Evolutionary conservation across 495 filamentous ascomycete species (phyloP).

Genomic region (Talaromyces ruber): DNA sequence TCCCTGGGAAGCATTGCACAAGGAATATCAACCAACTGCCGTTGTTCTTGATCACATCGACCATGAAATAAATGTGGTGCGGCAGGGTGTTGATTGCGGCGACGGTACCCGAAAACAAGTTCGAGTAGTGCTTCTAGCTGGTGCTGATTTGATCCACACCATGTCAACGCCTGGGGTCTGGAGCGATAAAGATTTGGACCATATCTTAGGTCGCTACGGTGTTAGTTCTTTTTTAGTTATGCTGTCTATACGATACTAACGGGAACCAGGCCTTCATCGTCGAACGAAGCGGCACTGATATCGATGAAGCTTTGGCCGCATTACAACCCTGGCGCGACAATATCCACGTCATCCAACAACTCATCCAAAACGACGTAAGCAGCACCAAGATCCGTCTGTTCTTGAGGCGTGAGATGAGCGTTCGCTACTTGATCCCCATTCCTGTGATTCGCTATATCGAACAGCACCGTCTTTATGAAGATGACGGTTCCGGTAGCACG

Average conservation of each 20-base stretch:
- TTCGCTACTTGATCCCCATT: slow-evolving; percentile 54
- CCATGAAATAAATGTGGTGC: slow-evolving; percentile 73
- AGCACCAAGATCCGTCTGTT: slow-evolving; percentile 86
- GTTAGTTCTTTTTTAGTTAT: slow-evolving; percentile 21
- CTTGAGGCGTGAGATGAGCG: slow-evolving; percentile 71
- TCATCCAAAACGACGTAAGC: slow-evolving; percentile 85
- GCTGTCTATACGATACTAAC: not conserved
- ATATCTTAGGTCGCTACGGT: slow-evolving; percentile 80
- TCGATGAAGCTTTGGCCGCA: slow-evolving; percentile 69
- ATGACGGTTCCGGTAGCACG: slow-evolving; percentile 41
- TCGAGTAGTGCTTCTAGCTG: slow-evolving; percentile 67
- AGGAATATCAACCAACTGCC: slow-evolving; percentile 80
- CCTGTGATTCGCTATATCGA: slow-evolving; percentile 74
- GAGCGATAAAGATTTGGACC: slow-evolving; percentile 72
- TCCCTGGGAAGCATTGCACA: slow-evolving; percentile 65
- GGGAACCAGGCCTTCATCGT: slow-evolving; percentile 64
- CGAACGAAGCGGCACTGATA: slow-evolving; percentile 82
- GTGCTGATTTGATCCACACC: slow-evolving; percentile 80
- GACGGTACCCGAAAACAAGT: slow-evolving; percentile 53
- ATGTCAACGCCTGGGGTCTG: slow-evolving; percentile 73
- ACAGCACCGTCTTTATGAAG: slow-evolving; percentile 62
- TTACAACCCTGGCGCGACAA: slow-evolving; percentile 68
- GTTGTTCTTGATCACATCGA: slow-evolving; percentile 84
- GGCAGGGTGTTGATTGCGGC: slow-evolving; percentile 60
- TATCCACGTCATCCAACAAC: slow-evolving; percentile 80